phyloP scores from a whole-genome alignment of 192 early-diverging fungal species.

The Mortierella antarctica region DNA sequence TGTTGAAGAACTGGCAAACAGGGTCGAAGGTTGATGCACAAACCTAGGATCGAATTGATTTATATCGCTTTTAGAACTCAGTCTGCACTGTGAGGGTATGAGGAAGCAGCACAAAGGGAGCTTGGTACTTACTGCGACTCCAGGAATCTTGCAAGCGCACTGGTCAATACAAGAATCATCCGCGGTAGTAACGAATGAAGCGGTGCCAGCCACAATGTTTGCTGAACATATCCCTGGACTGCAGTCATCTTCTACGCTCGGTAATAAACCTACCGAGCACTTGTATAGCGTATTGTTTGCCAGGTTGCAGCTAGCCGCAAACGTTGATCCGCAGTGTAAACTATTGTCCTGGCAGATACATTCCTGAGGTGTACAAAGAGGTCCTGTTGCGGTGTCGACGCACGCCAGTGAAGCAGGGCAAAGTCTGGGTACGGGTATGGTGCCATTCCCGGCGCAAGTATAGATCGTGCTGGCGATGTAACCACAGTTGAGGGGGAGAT shows the following conservation, averaged over 20 bases:
- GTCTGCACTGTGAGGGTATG: too few relatives aligned
- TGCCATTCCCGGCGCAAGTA: too few relatives aligned
- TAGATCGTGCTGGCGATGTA: too few relatives aligned
- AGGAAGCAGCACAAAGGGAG: background rate
- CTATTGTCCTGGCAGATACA: background rate
- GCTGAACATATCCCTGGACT: constrained; percentile 5
- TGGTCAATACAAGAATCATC: background rate
- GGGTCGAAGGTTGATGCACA: constrained; percentile 7
- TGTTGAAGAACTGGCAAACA: background rate
- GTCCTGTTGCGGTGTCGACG: background rate
- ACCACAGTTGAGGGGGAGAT: too few relatives aligned
- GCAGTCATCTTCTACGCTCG: background rate
- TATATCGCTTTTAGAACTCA: background rate
- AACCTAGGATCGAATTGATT: background rate
- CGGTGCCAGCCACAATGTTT: background rate
- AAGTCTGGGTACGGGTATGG: too few relatives aligned
- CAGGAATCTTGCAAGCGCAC: constrained; percentile 3
- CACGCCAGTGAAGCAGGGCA: too few relatives aligned
- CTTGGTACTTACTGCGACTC: background rate
- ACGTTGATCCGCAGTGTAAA: background rate
- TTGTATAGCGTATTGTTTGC: constrained; percentile 2
- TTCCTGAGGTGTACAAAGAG: background rate
- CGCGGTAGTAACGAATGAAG: background rate
- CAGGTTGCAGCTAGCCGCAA: background rate
- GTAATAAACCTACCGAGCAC: background rate